A percentile compares a stretch with the other conserved stretches of the same genome.
phyloP scores from a whole-genome alignment of 2,329 filamentous ascomycete genomes.

The Drechslerella stenobrocha region DNA sequence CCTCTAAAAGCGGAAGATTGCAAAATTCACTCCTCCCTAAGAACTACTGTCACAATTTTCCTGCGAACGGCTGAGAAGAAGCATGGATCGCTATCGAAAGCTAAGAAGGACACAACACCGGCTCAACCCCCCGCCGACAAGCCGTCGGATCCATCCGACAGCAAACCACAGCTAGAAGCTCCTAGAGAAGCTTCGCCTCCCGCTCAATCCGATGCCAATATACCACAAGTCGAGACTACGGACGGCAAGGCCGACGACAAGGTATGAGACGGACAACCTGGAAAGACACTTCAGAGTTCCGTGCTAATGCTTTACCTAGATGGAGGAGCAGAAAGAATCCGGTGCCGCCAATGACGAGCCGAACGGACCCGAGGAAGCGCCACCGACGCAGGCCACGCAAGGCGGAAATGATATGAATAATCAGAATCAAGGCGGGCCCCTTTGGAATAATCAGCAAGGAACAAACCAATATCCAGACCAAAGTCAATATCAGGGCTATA shows the following conservation, averaged over 20 bases:
- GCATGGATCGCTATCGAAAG: constrained; percentile 65
- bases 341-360: constrained; percentile 7
- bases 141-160: constrained; percentile 4
- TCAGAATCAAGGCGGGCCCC: constrained; percentile 19
- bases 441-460: constrained; percentile 44
- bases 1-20: constrained; percentile 84
- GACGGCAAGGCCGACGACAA: constrained; percentile 23
- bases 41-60: constrained; percentile 89
- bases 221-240: neutral
- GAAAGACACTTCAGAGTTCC: neutral
- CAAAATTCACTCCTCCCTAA: constrained; percentile 84
- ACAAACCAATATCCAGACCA: constrained; percentile 38
- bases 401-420: constrained; percentile 22
- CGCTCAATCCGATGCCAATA: constrained; percentile 24
- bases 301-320: constrained; percentile 10
- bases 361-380: constrained; percentile 3
- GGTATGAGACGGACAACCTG: constrained; percentile 10
- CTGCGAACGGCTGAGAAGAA: constrained; percentile 90
- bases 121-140: constrained; percentile 37
- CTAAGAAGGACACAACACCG: constrained; percentile 56
- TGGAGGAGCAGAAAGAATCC: constrained; percentile 17
- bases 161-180: constrained; percentile 15
- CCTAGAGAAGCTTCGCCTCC: constrained; percentile 25
- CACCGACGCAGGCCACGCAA: constrained; percentile 16
- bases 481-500: constrained; percentile 44